A percentile compares a stretch with the other conserved stretches of the same genome.
These are phyloP conservation scores for Boletus tomentosulus DNA, from an alignment of 768 basidiomycete species.

Conservation along the genomic window DNA sequence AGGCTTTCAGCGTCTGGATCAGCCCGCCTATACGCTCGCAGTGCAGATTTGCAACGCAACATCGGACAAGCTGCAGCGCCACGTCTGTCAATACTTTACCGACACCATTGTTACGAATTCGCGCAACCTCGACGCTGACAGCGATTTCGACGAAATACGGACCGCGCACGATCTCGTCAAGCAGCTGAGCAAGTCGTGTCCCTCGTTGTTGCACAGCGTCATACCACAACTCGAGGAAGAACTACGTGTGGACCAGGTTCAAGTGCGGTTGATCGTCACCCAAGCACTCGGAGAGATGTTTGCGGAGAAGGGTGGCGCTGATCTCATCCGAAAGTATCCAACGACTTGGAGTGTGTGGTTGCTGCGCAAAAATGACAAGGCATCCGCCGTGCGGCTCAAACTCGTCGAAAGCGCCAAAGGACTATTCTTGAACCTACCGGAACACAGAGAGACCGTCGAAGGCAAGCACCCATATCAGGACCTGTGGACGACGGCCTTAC, in stretches of 20 bases:
- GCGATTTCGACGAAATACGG: slow-evolving; percentile 64
- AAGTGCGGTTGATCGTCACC: slow-evolving; percentile 76
- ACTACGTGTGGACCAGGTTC: slow-evolving; percentile 68
- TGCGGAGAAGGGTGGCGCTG: slow-evolving; percentile 65
- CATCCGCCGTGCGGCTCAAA: slow-evolving; percentile 62
- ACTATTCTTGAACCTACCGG: slow-evolving; percentile 61
- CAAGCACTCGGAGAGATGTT: slow-evolving; percentile 90
- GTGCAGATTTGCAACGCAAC: slow-evolving; percentile 82
- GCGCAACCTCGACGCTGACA: slow-evolving; percentile 48
- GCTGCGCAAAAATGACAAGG: slow-evolving; percentile 72
- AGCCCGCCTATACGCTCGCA: slow-evolving; percentile 77
- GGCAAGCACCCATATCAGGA: slow-evolving; percentile 41
- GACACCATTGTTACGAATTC: slow-evolving; percentile 72
- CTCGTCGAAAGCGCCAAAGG: slow-evolving; percentile 69
- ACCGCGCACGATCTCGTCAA: slow-evolving; percentile 84
- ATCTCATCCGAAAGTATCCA: slow-evolving; percentile 77
- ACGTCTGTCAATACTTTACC: slow-evolving; percentile 89
- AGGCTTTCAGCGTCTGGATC: slow-evolving; percentile 52
- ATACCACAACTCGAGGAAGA: slow-evolving; percentile 93
- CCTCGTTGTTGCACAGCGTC: slow-evolving; percentile 80
- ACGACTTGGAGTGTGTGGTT: slow-evolving; percentile 85
- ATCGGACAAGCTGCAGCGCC: slow-evolving; percentile 81
- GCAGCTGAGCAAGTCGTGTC: slow-evolving; percentile 74
- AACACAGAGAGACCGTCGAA: slow-evolving; percentile 67
- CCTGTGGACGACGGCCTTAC: background rate